Evolutionary conservation across 192 early-diverging fungal species (phyloP).

Genomic region (Coemansia pectinata): DNA sequence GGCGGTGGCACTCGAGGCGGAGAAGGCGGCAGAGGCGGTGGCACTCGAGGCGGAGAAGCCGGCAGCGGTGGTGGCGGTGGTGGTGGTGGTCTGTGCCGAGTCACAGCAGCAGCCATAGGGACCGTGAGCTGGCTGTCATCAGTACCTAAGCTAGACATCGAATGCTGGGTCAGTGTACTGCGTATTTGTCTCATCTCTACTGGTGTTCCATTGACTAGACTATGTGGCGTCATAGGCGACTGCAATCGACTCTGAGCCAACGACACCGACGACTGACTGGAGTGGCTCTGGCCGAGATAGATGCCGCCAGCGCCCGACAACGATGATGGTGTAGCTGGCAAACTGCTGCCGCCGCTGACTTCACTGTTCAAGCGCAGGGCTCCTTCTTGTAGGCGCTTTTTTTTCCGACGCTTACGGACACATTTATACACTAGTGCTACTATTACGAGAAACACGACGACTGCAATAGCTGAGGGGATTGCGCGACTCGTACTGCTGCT

Average conservation of each 20-base stretch:
- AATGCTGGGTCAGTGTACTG: background rate
- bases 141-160: background rate
- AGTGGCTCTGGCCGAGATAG: background rate
- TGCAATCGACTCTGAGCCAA: background rate
- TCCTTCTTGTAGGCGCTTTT: background rate
- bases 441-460: background rate
- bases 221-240: background rate
- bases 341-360: background rate
- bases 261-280: slow-evolving; percentile 8
- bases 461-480: background rate
- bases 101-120: background rate
- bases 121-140: background rate
- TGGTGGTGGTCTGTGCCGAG: background rate
- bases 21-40: background rate
- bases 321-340: background rate
- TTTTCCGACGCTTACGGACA: slow-evolving; percentile 5
- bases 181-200: background rate
- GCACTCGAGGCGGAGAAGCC: background rate
- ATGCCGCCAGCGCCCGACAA: background rate
- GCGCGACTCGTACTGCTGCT: background rate
- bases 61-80: slow-evolving; percentile 5
- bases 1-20: background rate
- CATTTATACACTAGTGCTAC: background rate
- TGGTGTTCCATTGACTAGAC: background rate
- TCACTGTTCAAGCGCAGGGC: background rate